A percentile compares a stretch with the other conserved stretches of the same genome.
Evolutionary conservation across 2,329 filamentous ascomycete genomes (phyloP).

Genomic region (Pezizomycotina sp.): DNA sequence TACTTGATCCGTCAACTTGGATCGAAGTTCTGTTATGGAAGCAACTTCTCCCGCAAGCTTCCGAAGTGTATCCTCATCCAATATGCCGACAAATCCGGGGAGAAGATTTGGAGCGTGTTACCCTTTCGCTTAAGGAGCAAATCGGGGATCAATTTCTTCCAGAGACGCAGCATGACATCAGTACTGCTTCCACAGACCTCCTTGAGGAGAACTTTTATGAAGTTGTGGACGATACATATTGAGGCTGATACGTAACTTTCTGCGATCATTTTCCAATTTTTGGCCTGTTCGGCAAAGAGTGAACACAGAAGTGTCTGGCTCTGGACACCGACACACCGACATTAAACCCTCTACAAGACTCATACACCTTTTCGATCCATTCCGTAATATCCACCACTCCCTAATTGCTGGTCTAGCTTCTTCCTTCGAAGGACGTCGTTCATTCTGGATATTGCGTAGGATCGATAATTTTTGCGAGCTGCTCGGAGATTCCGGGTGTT

Average conservation of each 20-base stretch:
- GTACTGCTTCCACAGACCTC: neutral
- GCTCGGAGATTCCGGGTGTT: neutral
- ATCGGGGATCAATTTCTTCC: no score
- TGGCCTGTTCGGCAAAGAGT: neutral
- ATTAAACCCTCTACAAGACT: neutral
- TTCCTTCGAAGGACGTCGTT: neutral
- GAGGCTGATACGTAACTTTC: neutral
- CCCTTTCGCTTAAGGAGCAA: no score
- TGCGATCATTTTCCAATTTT: neutral
- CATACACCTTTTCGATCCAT: neutral
- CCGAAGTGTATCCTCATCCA: no score
- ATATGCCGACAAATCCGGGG: no score
- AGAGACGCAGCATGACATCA: no score
- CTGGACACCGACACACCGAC: neutral
- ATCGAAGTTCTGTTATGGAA: no score
- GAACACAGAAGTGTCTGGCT: neutral
- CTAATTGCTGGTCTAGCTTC: neutral
- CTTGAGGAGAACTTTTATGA: slow-evolving; percentile 1
- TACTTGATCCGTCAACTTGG: no score
- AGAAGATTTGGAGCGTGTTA: no score
- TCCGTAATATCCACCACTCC: neutral
- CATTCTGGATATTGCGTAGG: neutral
- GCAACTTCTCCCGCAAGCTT: no score
- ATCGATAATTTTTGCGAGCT: neutral
- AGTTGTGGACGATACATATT: neutral